Evolutionary conservation across 2,329 filamentous ascomycete species (phyloP), one percentile per base, ranked within the genome.

Genomic region (Calycina herbarum): DNA sequence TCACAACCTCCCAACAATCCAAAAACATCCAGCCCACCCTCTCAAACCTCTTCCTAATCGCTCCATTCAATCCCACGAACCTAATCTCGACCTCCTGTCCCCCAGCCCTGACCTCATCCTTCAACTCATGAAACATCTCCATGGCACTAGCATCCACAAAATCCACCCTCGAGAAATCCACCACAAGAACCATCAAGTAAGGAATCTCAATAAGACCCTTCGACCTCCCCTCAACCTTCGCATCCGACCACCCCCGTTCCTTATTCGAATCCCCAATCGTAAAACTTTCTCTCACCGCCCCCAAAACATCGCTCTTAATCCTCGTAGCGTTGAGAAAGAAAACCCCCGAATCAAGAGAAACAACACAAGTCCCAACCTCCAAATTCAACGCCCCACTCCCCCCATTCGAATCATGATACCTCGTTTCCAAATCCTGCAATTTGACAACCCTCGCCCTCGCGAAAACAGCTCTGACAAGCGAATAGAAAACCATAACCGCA

Each of bases 121-220:
- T 62, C 61, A 67, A 20, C 17, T 68, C 69, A 24, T 63, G 66
- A 20, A 70, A 51, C 13, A 66, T 59, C 31, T 69, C 57, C 31
- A 68, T 64, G 10, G 64, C 69, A 3, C 63, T 64, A 10, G 62
- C 48, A 59, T 70, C 69, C 17, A 70, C 57, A 35, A 64, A 68
- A 13, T 56, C 57, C 6, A 67, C 65, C 2, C 57, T 57, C 29
- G 33, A 29, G 2, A 70, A 24, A 45, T 69, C 69, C 2, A 68
- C 59, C 20, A 70, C 57, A 5, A 68, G 10, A 7, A 61, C 27
- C 3, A 54, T 51, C 15, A 68, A 20, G 24, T 48, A 57, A 3
- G 66, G 66, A 2, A 64, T 57, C 13, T 59, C 27, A 27, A 27
- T 31, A 27, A 45, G 51, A 57, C 60, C 27, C 48, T 15, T 38